Conservation (phyloP, 306 rosid genomes). For the Quercus engelmannii region DNA sequence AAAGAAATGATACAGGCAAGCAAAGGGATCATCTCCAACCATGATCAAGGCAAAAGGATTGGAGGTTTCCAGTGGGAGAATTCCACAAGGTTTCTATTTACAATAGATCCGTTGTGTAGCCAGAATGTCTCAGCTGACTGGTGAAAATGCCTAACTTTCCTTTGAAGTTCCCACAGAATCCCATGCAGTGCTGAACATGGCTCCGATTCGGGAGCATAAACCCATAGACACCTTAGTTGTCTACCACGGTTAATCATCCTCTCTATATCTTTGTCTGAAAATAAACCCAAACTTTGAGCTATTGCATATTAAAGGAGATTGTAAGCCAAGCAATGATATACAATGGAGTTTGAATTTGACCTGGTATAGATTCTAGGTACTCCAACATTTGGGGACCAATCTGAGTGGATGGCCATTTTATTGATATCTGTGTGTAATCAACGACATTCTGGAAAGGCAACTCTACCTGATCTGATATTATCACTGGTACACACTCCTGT, state of each 20-base stretch:
- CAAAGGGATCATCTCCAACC: neutral
- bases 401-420: slow-evolving; percentile 91
- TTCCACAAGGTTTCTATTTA: slow-evolving; percentile 62
- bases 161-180: slow-evolving; percentile 90
- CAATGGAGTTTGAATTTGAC: slow-evolving; percentile 29
- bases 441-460: slow-evolving; percentile 92
- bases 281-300: neutral
- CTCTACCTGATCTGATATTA: slow-evolving; percentile 82
- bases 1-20: slow-evolving; percentile 18
- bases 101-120: slow-evolving; percentile 78
- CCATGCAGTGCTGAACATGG: slow-evolving; percentile 90
- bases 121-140: slow-evolving; percentile 93
- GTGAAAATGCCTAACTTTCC: slow-evolving; percentile 87
- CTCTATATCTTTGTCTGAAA: slow-evolving; percentile 65
- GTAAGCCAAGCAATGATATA: slow-evolving; percentile 14
- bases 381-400: slow-evolving; percentile 78
- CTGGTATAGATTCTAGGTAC: slow-evolving; percentile 90
- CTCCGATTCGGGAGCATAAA: slow-evolving; percentile 60
- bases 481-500: slow-evolving; percentile 94
- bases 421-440: slow-evolving; percentile 80
- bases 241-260: slow-evolving; percentile 66
- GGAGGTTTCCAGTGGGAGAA: slow-evolving; percentile 81
- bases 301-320: neutral
- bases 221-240: slow-evolving; percentile 71
- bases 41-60: slow-evolving; percentile 68